Base-by-base conservation (phyloP, 257 asterid genomes). In the Solanum clarkiae region DNA sequence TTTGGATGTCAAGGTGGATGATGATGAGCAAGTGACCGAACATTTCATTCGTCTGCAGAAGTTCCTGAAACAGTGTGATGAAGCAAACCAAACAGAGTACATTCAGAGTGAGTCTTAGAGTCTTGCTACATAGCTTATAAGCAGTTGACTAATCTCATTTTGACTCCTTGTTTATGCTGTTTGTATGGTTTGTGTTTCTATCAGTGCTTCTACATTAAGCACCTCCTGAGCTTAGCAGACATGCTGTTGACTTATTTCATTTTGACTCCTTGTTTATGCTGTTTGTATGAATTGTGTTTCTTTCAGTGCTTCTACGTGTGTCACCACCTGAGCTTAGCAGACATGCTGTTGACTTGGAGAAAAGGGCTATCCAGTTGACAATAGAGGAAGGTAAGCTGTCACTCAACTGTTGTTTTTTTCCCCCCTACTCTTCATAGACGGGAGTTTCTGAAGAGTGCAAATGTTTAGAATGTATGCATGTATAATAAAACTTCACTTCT, bases 311-410 rank as follows among this genome's bases (percentile, higher is more conserved):
- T 84, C 88, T 90, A 90, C 91, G 81, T 84, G 85, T 92, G 71
- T 84, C 96, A 69, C 94, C 98, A 29, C 59, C 88, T 44, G 97
- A 93, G 82, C 99, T 96, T 42, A 96, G 97, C 81, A 91, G 86
- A 90, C 95, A 91, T 87, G 99, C 99, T 3, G 90, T 89, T 88
- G 97, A 89, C 55, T 86, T 94, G 90, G 99, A 94, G 93, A 92
- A 86, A 81, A 90, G 95, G 89, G 90, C 94, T 57, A 91, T 90
- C 85, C 93, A 91, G 88, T 91, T 93, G 90, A 81, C 91, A 54
- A 65, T 91, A 24, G 98, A 93, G 57, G 99, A 96, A 91, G 94
- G 99, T 96, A 91, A 74, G 82, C 65, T 53, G 63, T 4, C 45
- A 49, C 11, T 75, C 44, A 77, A 51, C 24, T 77, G n/a, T 69